Conservation (phyloP, 768 basidiomycete species). For the Artomyces pyxidatus region DNA sequence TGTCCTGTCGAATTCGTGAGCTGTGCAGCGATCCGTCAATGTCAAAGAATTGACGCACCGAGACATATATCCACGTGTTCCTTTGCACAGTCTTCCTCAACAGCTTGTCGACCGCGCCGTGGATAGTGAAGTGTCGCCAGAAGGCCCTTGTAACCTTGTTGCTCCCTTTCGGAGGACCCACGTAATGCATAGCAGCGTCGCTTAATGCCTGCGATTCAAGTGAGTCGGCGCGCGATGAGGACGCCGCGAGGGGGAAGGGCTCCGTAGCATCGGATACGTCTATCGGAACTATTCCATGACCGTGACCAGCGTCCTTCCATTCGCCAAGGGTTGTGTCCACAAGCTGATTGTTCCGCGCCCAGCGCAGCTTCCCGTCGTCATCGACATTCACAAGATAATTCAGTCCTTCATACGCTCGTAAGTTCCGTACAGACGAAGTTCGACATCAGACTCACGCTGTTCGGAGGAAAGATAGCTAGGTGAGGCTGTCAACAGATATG, state of each 20-base stretch:
- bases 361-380: slow-evolving; percentile 42
- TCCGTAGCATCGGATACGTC: slow-evolving; percentile 19
- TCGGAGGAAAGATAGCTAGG: slow-evolving; percentile 53
- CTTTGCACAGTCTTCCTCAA: slow-evolving; percentile 48
- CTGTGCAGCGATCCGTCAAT: neutral
- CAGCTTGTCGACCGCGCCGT: slow-evolving; percentile 44
- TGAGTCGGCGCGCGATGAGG: slow-evolving; percentile 16
- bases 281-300: slow-evolving; percentile 41
- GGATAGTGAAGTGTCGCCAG: slow-evolving; percentile 38
- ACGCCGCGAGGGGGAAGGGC: slow-evolving; percentile 15
- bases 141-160: slow-evolving; percentile 31
- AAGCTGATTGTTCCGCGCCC: slow-evolving; percentile 48
- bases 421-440: neutral
- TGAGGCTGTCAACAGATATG: slow-evolving; percentile 14
- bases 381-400: slow-evolving; percentile 60
- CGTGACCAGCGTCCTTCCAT: slow-evolving; percentile 57
- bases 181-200: slow-evolving; percentile 37
- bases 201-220: slow-evolving; percentile 15
- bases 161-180: slow-evolving; percentile 23
- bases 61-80: slow-evolving; percentile 66
- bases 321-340: slow-evolving; percentile 53
- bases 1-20: slow-evolving; percentile 32
- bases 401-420: slow-evolving; percentile 29
- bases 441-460: slow-evolving; percentile 33
- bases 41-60: slow-evolving; percentile 30